Evolutionary conservation across 1,139 yeast genomes (phyloP), one percentile per base, ranked within the genome.

Genomic region (Candida neerlandica): DNA sequence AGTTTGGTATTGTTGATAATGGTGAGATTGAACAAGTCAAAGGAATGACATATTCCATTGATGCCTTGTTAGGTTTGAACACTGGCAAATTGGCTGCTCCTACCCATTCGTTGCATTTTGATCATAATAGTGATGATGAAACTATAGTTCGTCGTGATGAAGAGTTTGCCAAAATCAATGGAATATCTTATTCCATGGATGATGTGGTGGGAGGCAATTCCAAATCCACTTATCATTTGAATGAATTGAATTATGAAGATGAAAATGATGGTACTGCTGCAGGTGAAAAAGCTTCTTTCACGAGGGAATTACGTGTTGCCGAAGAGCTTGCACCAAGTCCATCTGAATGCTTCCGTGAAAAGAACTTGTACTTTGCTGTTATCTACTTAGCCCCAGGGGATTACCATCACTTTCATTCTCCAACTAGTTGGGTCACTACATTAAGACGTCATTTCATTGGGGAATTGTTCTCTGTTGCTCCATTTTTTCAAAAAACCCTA

Each of bases 321-420:
- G 70, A 73, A 51, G 67, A 73, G 46, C 65, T 75, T 51, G 67
- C 75, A 5, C 74, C 79, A n/a, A 58, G 70, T 12, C 67, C 71
- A 1, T 52, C 60, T n/a, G 75, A 68, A 47, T 55, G 57, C 40
- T 56, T 67, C 47, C 63, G 60, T 19, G 77, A 78, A 45, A 88
- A 85, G 53, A 85, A 85, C 59, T 74, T 95, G 50, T 94, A 79
- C 64, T 94, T 89, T 66, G 85, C 96, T 1, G 99, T 95, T 19
- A 90, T 95, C 35, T 95, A 95, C 65, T 78, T 95, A 51, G 97
- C 98, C 0, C 99, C 99, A 1, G 99, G 99, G 35, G 99, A 95
- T 65, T 95, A 95, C 67, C 99, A 95, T 70, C 86, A 96, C 56
- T 95, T 87, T 72, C 99, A 95, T 66, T 90, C 98, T 3, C 99